Evolutionary conservation across 2,329 filamentous ascomycete species (phyloP), one percentile per base, ranked within the genome.

Genomic region (Claviceps fusiformis): DNA sequence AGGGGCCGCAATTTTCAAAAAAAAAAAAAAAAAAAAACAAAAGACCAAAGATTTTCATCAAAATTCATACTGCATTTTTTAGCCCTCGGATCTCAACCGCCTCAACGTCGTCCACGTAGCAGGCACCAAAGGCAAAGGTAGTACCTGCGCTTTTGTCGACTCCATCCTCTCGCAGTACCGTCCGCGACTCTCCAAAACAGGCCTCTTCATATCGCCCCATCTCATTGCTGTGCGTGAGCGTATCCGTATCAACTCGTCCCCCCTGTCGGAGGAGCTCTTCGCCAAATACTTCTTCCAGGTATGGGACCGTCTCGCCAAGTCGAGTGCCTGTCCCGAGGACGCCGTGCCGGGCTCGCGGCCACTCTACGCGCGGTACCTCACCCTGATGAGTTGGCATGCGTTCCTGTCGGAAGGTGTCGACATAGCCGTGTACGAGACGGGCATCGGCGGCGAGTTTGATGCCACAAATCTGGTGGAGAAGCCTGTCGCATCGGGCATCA

Each of bases 101-200:
- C 69, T 88, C 35, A 86, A 86, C 60, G 75, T 87, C 31, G 65
- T 89, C 44, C 85, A 88, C 67, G 78, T 89, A 31, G 80, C 85
- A 29, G 86, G 86, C 5, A 89, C 85, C n/a, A 89, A 89, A 66
- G 86, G 86, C 5, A 89, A 89, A 68, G 86, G 85, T 33, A 85
- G 79, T 62, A 86, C 83, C 1, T 88, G 84, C 63, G 84, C 83
- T 44, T 87, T 85, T 59, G 74, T 81, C 56, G 75, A 81, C 58
- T 80, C 79, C 8, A 81, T 88, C 58, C 75, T 89, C 48, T 69
- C 72, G 17, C 73, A 73, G 53, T 77, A 81, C 62, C 73, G 73
- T 19, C 55, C 61, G 31, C 60, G 62, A 1, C 74, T 74, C 33
- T 64, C 59, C 54, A 79, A 74, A 60, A 74, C 80, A 44, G 85